Base-by-base conservation (phyloP, 148 eudicot species). In the Silene conica region DNA sequence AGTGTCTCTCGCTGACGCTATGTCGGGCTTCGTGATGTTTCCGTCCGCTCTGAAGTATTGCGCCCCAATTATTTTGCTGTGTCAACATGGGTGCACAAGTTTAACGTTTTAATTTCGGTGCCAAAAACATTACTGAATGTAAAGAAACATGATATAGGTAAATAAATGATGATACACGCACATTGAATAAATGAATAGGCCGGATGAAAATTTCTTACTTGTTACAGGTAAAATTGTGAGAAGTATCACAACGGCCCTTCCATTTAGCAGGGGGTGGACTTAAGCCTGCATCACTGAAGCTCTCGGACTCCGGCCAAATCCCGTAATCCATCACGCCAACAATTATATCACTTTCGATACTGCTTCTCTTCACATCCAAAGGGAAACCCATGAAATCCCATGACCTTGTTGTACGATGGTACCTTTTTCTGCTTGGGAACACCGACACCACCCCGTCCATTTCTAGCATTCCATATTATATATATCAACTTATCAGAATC, bases 21-120 rank as follows among this genome's bases (percentile, higher is more conserved):
- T 2, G 15, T 82, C 83, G 14, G 16, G 43, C 52, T 45, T 9
- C 15, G 22, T 22, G 18, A 81, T 11, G 0, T 43, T 20, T 62
- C 85, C 85, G 8, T 77, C 73, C 0, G 73, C 77, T 31, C 72
- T 68, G 18, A 80, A 87, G 79, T 62, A 77, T 58, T 18, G 75
- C 21, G 90, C 90, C 52, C 90, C 90, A 14, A 87, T 81, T n/a
- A 87, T 55, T 57, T 85, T 87, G 71, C 87, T 86, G 81, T 79
- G 28, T 34, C 3, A 28, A 28, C 43, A 38, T 6, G 43, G 43
- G 43, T 6, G 9, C 43, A 38, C 5, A 34, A 34, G 5, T 34
- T 34, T 3, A 6, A 38, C 8, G 43, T 6, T 38, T 38, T 38
- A 38, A 7, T 5, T 38, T 38, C 8, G 43, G 43, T 5, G 43